phyloP scores from a whole-genome alignment of 352 stramenopile genomes.

The Phytophthora citricola region DNA sequence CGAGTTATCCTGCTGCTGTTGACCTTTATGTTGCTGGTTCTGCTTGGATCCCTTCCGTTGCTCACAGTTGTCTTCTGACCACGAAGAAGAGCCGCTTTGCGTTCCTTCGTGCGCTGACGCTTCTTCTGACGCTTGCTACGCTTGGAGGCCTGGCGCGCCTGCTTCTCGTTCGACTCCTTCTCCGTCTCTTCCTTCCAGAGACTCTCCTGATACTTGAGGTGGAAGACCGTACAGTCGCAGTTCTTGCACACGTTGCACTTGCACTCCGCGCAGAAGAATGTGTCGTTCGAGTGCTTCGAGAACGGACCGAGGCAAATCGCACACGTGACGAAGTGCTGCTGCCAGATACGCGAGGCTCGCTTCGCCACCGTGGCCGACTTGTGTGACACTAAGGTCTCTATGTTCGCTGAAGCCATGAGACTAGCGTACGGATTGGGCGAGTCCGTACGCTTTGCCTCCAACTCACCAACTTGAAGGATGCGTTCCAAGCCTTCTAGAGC shows the following conservation, averaged over 20 bases:
- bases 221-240: slow-evolving; percentile 98
- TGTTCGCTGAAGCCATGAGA: slow-evolving; percentile 91
- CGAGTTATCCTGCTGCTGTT: slow-evolving; percentile 55
- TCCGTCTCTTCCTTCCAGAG: slow-evolving; percentile 95
- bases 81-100: slow-evolving; percentile 69
- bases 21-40: slow-evolving; percentile 43
- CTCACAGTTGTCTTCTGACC: slow-evolving; percentile 39
- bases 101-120: slow-evolving; percentile 82
- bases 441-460: slow-evolving; percentile 86
- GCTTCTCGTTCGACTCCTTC: slow-evolving; percentile 91
- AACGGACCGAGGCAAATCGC: slow-evolving; percentile 96
- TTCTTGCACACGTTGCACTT: slow-evolving; percentile 98
- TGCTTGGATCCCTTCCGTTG: slow-evolving; percentile 43
- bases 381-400: slow-evolving; percentile 94
- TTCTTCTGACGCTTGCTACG: slow-evolving; percentile 89
- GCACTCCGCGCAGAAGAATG: slow-evolving; percentile 97
- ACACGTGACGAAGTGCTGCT: slow-evolving; percentile 98
- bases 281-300: slow-evolving; percentile 94
- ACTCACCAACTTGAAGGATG: slow-evolving; percentile 96
- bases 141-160: slow-evolving; percentile 89
- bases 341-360: slow-evolving; percentile 96
- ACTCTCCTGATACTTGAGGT: slow-evolving; percentile 97
- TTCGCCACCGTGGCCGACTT: slow-evolving; percentile 96
- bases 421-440: slow-evolving; percentile 90
- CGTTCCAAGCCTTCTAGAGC: slow-evolving; percentile 97